These are phyloP conservation scores for Clonostachys byssicola DNA, from an alignment of 2,329 filamentous ascomycete genomes.

Conservation along the genomic window DNA sequence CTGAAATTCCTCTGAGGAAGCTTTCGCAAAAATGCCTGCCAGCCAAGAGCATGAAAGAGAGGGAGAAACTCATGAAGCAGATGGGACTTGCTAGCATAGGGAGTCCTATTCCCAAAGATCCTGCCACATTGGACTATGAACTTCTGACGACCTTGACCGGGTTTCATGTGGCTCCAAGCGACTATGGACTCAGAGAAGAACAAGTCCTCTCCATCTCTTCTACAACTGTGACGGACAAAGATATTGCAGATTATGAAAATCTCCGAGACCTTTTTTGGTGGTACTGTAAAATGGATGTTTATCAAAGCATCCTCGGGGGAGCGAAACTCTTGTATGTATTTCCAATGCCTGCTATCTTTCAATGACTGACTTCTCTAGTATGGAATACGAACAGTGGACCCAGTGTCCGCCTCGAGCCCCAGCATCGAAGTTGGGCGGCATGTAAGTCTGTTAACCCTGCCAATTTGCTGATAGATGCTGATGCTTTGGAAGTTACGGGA, in stretches of 20 bases:
- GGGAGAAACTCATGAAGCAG: conserved; percentile 1
- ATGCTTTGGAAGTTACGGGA: conserved; percentile 61
- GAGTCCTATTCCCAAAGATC: conserved; percentile 12
- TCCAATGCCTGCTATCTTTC: background rate
- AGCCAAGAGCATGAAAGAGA: conserved; percentile 39
- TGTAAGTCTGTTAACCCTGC: conserved; percentile 37
- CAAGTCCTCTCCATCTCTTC: conserved; percentile 22
- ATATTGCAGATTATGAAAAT: conserved; percentile 77
- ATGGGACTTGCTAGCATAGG: background rate
- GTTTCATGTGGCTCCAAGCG: conserved; percentile 25
- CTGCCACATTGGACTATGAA: conserved; percentile 33
- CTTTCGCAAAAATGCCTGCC: conserved; percentile 70
- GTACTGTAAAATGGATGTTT: conserved; percentile 91
- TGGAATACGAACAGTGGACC: conserved; percentile 78
- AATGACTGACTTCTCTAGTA: conserved; percentile 40
- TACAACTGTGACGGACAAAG: conserved; percentile 34
- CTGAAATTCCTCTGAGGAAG: conserved; percentile 73
- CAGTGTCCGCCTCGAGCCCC: conserved; percentile 83
- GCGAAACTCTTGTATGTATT: conserved; percentile 74
- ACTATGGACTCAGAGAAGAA: conserved; percentile 25
- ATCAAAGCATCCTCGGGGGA: conserved; percentile 85
- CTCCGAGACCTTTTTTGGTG: conserved; percentile 91
- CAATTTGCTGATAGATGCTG: conserved; percentile 13
- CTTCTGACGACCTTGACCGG: conserved; percentile 37
- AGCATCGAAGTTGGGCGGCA: conserved; percentile 70